Base-by-base conservation (phyloP, 805 yeast genomes). In the Candida odintsovae region DNA sequence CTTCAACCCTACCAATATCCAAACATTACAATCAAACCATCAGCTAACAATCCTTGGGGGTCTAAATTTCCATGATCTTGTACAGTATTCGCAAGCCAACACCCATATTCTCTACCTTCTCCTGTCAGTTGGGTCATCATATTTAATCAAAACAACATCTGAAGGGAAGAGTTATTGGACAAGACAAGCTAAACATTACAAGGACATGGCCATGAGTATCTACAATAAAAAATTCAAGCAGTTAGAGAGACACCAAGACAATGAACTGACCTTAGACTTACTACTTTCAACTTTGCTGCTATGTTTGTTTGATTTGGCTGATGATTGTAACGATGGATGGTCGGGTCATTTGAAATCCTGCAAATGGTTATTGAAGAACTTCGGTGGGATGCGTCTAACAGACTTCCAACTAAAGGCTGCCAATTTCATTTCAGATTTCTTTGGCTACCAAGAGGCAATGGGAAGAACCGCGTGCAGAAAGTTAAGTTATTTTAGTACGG, bases 391-490 rank as follows among this genome's bases (percentile, higher is more conserved):
- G 26, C 38, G 43, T 19, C 20, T 12, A 11, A 35, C 18, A 10
- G 28, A 35, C 2, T 35, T 41, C n/a, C 38, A 48, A n/a, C 9
- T 13, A 4, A 40, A 39, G 15, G 21, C 36, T 18, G 39, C 41
- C 18, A 41, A 26, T 19, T 48, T 48, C 22, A 16, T 43, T 3
- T 21, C 25, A 3, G 50, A 48, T 15, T 48, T 48, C 23, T 48
- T 44, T 39, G 38, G 43, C 2, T 44, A 44, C 25, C 48, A 48
- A 21, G 50, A 48, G 23, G 47, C 40, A 18, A 41, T 48, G 48
- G 50, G 50, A 5, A 38, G 50, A 44, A 48, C 50, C 3, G 50
- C 47, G 3, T 48, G 50, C 31, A 41, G 36, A 18, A 48, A 42
- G 19, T 7, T 19, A 5, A 44, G 48, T 9, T 16, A 38, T 6